Evolutionary conservation across 768 basidiomycete species (phyloP).

Genomic region (Termitomyces sp.): DNA sequence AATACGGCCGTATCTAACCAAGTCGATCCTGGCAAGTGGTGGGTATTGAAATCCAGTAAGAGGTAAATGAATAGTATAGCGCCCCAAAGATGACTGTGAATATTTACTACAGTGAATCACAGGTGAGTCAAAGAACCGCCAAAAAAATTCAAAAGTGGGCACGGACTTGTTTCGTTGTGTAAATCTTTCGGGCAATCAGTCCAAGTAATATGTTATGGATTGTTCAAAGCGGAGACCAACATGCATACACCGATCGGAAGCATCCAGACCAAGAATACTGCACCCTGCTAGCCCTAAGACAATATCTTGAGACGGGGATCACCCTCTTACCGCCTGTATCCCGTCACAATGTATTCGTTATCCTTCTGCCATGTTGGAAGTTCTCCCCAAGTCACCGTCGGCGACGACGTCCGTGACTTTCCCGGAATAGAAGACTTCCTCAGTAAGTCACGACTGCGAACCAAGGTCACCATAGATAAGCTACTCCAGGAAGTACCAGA

Average conservation of each 20-base stretch:
- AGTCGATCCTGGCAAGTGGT: constrained; percentile 52
- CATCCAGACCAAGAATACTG: constrained; percentile 64
- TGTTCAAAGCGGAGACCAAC: constrained; percentile 41
- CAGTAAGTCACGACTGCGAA: constrained; percentile 1
- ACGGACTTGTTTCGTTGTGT: constrained; percentile 72
- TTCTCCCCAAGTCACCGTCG: constrained; percentile 48
- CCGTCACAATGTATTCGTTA: constrained; percentile 68
- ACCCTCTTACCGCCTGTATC: constrained; percentile 60
- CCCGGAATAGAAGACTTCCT: background rate
- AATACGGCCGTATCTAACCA: constrained; percentile 62
- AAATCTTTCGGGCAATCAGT: constrained; percentile 42
- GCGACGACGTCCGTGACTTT: constrained; percentile 7
- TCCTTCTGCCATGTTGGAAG: constrained; percentile 69
- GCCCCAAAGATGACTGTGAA: constrained; percentile 78
- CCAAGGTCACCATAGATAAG: background rate
- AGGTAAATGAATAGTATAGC: constrained; percentile 58
- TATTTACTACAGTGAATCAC: constrained; percentile 58
- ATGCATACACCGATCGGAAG: constrained; percentile 59
- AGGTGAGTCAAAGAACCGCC: constrained; percentile 8
- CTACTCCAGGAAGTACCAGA: background rate
- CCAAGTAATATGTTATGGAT: constrained; percentile 11
- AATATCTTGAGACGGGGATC: background rate
- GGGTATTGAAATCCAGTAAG: constrained; percentile 48
- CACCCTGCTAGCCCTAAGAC: constrained; percentile 34
- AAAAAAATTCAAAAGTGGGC: constrained; percentile 1